These are phyloP conservation scores for Colletotrichum sp. DNA, from an alignment of 2,329 filamentous ascomycete genomes.

Conservation along the genomic window DNA sequence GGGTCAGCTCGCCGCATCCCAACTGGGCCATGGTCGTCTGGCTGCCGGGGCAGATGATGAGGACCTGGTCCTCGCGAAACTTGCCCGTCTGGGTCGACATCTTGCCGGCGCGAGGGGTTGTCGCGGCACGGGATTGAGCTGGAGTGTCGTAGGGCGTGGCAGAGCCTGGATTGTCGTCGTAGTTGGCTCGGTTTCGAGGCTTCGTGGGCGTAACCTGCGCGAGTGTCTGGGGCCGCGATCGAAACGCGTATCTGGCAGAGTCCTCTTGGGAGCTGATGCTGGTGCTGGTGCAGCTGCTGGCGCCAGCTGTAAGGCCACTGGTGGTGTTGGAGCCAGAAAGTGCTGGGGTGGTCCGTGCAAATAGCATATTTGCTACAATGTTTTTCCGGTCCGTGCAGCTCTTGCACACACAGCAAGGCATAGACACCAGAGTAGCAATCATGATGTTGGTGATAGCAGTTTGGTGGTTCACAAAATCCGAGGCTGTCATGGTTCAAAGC, in stretches of 20 bases:
- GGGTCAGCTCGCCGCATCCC: slow-evolving; percentile 88
- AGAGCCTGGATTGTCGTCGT: background rate
- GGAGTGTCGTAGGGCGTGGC: background rate
- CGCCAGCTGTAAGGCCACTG: slow-evolving; percentile 11
- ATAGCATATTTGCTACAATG: background rate
- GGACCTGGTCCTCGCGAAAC: slow-evolving; percentile 69
- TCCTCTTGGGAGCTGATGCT: background rate
- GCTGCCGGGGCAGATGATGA: slow-evolving; percentile 82
- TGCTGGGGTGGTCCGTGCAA: slow-evolving; percentile 5
- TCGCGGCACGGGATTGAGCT: background rate
- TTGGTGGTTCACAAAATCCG: background rate
- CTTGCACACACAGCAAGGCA: background rate
- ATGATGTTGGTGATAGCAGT: background rate
- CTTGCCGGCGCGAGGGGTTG: slow-evolving; percentile 21
- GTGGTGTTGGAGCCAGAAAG: background rate
- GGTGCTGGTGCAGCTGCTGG: background rate
- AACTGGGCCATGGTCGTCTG: slow-evolving; percentile 90
- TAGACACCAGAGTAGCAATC: background rate
- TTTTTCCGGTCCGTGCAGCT: slow-evolving; percentile 8
- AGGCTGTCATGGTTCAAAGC: background rate
- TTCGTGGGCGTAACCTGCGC: slow-evolving; percentile 7
- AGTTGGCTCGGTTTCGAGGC: background rate
- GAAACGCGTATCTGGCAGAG: slow-evolving; percentile 6
- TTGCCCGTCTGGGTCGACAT: slow-evolving; percentile 65
- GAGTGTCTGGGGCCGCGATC: slow-evolving; percentile 2